Base-by-base conservation (phyloP, 306 rosid species). In the Corylus avellana region DNA sequence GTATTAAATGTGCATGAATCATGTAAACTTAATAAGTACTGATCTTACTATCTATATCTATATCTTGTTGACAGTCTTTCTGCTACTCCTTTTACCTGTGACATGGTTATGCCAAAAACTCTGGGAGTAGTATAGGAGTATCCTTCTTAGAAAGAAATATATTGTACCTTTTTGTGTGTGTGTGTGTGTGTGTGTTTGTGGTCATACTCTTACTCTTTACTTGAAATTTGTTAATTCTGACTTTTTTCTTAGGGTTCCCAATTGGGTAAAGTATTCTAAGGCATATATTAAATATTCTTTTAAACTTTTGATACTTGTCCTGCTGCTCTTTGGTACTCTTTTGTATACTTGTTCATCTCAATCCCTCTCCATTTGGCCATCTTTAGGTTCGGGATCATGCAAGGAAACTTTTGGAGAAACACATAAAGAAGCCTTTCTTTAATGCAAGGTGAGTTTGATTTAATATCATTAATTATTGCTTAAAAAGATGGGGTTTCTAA, bases 371-470 rank as follows among this genome's bases (percentile, higher is more conserved):
- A 68, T 71, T 78, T 75, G 20, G 72, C 74, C 62, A 50, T 78
- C 50, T 69, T 59, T 63, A 93, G 99, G 99, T 91, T 80, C 79
- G 98, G 77, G 98, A 93, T 78, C 99, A 93, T 87, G 99, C 94
- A 53, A 89, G 99, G 54, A 95, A 95, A 83, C 90, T 95, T 73
- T 82, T 95, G 87, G 99, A 95, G 88, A 93, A 91, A 82, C 83
- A 83, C 79, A 18, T 90, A 75, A 89, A 75, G 88, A 91, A 93
- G 88, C 99, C 99, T 74, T 95, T 95, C 87, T 91, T 93, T 81
- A 68, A 82, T 59, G 85, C 66, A 12, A 93, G 96, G 99, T 93
- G 80, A 81, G 93, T 76, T 74, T 78, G 67, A 54, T 20, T 68
- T 50, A 35, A 61, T 59, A 20, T 78, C 42, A 22, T 82, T 61